Evolutionary conservation across 495 filamentous ascomycete genomes (phyloP).

Genomic region (Aspergillus panamensis): DNA sequence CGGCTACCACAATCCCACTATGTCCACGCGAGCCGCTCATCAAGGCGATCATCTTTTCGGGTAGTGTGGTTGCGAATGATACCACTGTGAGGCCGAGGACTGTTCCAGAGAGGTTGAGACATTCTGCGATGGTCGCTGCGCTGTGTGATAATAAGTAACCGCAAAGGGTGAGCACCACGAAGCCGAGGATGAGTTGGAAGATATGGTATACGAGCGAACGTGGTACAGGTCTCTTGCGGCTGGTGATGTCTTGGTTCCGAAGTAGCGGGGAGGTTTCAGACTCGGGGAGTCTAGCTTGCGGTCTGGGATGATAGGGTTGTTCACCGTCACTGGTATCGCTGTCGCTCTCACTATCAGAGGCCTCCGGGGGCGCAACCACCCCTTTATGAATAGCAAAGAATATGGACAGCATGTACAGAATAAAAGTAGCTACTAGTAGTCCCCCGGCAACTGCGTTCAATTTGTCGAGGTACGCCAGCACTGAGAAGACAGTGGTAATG

Average conservation of each 20-base stretch:
- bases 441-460: background rate
- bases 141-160: conserved; percentile 47
- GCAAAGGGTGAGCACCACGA: conserved; percentile 40
- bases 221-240: background rate
- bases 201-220: background rate
- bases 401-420: conserved; percentile 46
- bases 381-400: conserved; percentile 45
- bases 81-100: conserved; percentile 53
- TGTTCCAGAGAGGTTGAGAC: conserved; percentile 40
- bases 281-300: background rate
- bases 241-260: background rate
- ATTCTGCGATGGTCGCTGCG: conserved; percentile 35
- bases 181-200: background rate
- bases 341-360: conserved; percentile 30
- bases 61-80: conserved; percentile 54
- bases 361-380: conserved; percentile 34
- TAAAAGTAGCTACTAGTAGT: conserved; percentile 28
- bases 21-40: conserved; percentile 45
- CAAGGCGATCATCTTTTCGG: conserved; percentile 53
- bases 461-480: background rate
- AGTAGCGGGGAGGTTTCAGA: background rate
- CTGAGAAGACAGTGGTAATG: background rate
- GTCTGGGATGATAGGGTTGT: background rate
- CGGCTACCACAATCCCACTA: conserved; percentile 50
- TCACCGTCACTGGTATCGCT: background rate